phyloP scores from a whole-genome alignment of 2,329 filamentous ascomycete species.

The Xylaria sp. region DNA sequence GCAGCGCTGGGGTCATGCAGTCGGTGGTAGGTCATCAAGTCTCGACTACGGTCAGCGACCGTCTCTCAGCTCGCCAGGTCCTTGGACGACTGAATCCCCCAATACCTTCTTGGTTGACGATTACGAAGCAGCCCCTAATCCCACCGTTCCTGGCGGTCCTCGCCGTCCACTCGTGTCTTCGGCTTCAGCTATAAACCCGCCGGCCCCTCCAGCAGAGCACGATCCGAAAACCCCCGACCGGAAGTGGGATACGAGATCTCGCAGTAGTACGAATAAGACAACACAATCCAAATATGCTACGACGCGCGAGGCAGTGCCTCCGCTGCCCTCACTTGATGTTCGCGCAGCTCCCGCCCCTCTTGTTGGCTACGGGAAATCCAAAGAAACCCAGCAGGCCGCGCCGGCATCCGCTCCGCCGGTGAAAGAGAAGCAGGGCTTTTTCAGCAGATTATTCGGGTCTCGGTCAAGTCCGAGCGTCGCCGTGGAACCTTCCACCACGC shows the following conservation, averaged over 20 bases:
- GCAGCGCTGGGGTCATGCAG: conserved; percentile 62
- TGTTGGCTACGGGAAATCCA: conserved; percentile 64
- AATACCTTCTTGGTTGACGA: conserved; percentile 60
- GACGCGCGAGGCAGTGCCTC: conserved; percentile 36
- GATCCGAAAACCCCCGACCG: conserved; percentile 40
- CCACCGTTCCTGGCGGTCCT: conserved; percentile 81
- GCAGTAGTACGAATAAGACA: conserved; percentile 39
- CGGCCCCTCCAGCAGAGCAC: conserved; percentile 49
- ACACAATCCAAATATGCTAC: conserved; percentile 38
- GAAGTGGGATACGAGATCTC: conserved; percentile 63
- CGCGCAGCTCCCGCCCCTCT: conserved; percentile 64
- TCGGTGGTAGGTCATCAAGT: conserved; percentile 68
- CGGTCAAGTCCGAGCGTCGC: conserved; percentile 48
- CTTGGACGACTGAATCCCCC: conserved; percentile 56
- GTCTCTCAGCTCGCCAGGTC: conserved; percentile 39
- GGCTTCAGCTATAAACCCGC: conserved; percentile 46
- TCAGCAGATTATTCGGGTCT: conserved; percentile 87
- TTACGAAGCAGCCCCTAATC: conserved; percentile 84
- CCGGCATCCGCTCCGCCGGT: conserved; percentile 50
- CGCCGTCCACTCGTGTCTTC: conserved; percentile 50
- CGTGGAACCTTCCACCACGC: conserved; percentile 32
- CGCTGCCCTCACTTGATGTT: conserved; percentile 40
- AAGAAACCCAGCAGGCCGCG: conserved; percentile 54
- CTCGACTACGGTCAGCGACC: conserved; percentile 69
- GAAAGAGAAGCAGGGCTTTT: conserved; percentile 85